Evolutionary conservation across 148 eudicot genomes (phyloP).

Genomic region (Vaccinium macrocarpon): DNA sequence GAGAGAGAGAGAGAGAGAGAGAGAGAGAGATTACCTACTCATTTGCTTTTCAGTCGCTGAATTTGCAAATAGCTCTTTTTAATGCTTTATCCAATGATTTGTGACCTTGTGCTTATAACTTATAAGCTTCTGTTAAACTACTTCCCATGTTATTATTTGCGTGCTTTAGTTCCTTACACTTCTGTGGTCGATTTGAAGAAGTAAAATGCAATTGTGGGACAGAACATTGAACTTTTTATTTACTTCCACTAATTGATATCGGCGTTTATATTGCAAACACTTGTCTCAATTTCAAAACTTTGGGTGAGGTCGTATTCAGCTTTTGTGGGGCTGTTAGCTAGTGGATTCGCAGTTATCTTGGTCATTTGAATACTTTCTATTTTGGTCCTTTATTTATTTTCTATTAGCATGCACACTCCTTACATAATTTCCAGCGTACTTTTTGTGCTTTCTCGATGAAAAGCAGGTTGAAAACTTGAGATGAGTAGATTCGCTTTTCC

Average conservation of each 20-base stretch:
- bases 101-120: background rate
- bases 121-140: background rate
- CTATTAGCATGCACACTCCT: background rate
- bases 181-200: background rate
- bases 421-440: background rate
- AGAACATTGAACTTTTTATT: background rate
- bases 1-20: too few species aligned
- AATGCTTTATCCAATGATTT: background rate
- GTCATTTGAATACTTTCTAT: background rate
- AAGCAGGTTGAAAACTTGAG: background rate
- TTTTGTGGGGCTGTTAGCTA: background rate
- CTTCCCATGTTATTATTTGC: background rate
- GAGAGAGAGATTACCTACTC: background rate
- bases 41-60: background rate
- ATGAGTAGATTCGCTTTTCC: background rate
- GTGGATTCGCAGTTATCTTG: background rate
- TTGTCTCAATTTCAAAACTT: background rate
- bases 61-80: background rate
- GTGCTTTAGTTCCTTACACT: background rate
- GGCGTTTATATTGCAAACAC: background rate
- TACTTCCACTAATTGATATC: background rate
- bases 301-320: background rate
- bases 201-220: background rate
- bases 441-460: background rate
- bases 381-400: background rate